Base-by-base conservation (phyloP, 2,329 filamentous ascomycete species). In the Sporothrix mexicana region DNA sequence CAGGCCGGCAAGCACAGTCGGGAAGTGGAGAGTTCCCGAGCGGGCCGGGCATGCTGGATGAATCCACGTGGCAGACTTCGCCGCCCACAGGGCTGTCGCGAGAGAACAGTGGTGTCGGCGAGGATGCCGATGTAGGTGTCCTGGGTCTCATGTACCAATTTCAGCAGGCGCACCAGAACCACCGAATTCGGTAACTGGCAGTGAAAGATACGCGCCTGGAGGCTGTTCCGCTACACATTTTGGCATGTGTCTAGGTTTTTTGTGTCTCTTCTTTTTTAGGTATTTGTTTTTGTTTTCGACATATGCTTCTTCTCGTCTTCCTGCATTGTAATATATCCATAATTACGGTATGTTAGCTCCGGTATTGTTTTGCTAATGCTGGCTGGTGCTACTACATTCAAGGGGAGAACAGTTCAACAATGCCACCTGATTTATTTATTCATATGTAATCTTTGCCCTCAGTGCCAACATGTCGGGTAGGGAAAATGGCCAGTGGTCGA, bases 51-150 rank as follows among this genome's bases (percentile, higher is more conserved):
- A 84, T 88, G 77, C 30, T 76, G 36, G 91, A 83, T 72, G 88
- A 87, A 81, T 90, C 88, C 3, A 85, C 84, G 9, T 90, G 88
- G 88, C 86, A 89, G 78, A 88, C 86, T 17, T 87, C 86, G 2
- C 87, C 87, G 1, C 83, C 83, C 0, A 84, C 84, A 73, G 84
- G 82, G 0, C 75, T 88, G 20, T 87, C 85, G 59, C 82, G 86
- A 41, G 87, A 88, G 74, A 86, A 84, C 75, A 89, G 87, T 77
- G 82, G 80, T 8, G 81, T 80, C 20, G 81, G 81, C 0, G 83
- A 83, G 12, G 85, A 85, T 55, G 80, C 84, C 2, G 87, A 88
- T 15, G 83, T 85, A 1, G 88, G 88, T 0, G 87, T 90, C 1
- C 80, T 90, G 61, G 86, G 85, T 4, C 82, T 90, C 77, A 85